Evolutionary conservation across 345 rosid species (phyloP).

Genomic region (Iberis pinnata): DNA sequence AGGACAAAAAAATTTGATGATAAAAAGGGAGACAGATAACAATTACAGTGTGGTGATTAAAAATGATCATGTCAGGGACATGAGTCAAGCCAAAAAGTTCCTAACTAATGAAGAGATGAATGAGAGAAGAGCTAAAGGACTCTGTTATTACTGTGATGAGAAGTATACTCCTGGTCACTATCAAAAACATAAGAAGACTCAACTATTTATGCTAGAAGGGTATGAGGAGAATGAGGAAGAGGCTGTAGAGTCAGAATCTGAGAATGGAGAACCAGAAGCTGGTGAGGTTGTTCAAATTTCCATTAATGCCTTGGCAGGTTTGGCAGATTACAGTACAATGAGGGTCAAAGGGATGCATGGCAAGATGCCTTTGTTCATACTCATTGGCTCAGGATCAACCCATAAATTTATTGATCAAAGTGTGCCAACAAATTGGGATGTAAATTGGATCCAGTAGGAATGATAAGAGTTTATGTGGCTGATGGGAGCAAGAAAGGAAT

Average conservation of each 20-base stretch:
- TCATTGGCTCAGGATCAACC: neutral
- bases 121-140: neutral
- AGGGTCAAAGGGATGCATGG: neutral
- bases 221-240: neutral
- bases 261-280: neutral
- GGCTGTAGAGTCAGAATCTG: no score
- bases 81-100: no score
- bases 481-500: neutral
- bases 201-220: neutral
- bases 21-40: no score
- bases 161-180: neutral
- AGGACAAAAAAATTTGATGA: no score
- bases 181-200: neutral
- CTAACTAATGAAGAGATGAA: neutral
- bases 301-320: neutral
- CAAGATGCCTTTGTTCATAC: neutral
- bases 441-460: fast-evolving
- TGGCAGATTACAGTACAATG: neutral
- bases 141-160: neutral
- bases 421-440: neutral
- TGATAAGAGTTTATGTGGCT: fast-evolving
- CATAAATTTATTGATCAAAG: neutral
- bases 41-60: no score
- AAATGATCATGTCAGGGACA: no score
- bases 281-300: neutral